Percentiles rank a stretch among this genome's conserved stretches.
phyloP scores from a whole-genome alignment of 495 filamentous ascomycete species.

The Talaromyces thailandensis region DNA sequence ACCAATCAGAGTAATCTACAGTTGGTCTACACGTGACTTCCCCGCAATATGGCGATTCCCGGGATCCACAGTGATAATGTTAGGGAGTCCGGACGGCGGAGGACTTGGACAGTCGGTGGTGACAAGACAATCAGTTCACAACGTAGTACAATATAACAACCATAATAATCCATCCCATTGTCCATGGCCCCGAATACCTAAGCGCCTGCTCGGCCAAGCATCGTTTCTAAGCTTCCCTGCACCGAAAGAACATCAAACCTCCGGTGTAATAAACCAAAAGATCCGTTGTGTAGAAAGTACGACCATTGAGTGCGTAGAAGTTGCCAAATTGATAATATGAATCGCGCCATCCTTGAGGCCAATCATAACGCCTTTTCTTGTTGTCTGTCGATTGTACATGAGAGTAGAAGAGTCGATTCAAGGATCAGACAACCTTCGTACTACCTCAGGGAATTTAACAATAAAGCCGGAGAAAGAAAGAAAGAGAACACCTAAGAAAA shows the following conservation, averaged over 20 bases:
- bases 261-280: not conserved
- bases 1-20: not conserved
- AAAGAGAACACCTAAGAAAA: not conserved
- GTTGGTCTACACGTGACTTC: not conserved
- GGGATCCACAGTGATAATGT: not conserved
- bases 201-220: not conserved
- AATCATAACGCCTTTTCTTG: not conserved
- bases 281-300: not conserved
- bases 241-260: slow-evolving; percentile 1
- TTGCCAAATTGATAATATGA: not conserved
- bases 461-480: not conserved
- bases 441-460: not conserved
- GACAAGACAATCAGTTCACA: not conserved
- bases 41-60: not conserved
- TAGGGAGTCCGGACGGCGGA: too few relatives aligned
- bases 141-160: not conserved
- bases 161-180: not conserved
- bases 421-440: not conserved
- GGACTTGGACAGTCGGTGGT: too few relatives aligned
- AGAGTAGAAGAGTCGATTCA: not conserved
- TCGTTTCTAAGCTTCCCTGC: not conserved
- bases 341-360: not conserved
- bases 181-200: not conserved
- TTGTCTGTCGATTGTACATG: slow-evolving; percentile 4
- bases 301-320: not conserved